These are phyloP conservation scores for Auricularia cornea DNA, from an alignment of 768 basidiomycete genomes.

Conservation along the genomic window DNA sequence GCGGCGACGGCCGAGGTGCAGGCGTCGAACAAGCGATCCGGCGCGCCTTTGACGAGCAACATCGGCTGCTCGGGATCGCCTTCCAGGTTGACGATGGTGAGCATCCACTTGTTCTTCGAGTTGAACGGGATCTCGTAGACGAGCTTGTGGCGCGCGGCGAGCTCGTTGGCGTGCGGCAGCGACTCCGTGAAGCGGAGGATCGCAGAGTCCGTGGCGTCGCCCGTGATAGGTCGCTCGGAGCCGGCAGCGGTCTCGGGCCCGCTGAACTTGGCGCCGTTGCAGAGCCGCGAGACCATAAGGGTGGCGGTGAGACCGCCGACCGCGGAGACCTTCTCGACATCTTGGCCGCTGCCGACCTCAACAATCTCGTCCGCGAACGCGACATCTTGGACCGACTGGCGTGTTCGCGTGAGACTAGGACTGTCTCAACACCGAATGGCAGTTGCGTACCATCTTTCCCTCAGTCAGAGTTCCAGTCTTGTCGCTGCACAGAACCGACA, in stretches of 20 bases:
- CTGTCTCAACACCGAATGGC: slow-evolving; percentile 11
- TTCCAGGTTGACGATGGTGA: slow-evolving; percentile 28
- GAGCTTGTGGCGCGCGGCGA: slow-evolving; percentile 16
- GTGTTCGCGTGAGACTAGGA: background rate
- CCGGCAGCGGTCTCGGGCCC: slow-evolving; percentile 19
- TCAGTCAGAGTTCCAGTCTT: slow-evolving; percentile 47
- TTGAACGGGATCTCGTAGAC: slow-evolving; percentile 36
- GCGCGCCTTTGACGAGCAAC: slow-evolving; percentile 51
- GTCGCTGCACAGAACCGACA: slow-evolving; percentile 46
- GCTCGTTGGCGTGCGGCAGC: slow-evolving; percentile 16
- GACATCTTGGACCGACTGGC: slow-evolving; percentile 34
- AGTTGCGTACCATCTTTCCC: slow-evolving; percentile 34
- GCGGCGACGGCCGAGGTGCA: slow-evolving; percentile 24
- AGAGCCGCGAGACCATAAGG: slow-evolving; percentile 41
- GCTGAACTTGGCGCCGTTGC: slow-evolving; percentile 50
- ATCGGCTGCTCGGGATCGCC: slow-evolving; percentile 15
- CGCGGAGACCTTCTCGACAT: background rate
- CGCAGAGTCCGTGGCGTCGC: slow-evolving; percentile 49
- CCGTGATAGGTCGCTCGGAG: slow-evolving; percentile 29
- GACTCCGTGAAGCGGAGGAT: slow-evolving; percentile 43
- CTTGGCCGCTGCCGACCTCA: slow-evolving; percentile 1
- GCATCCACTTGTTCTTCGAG: slow-evolving; percentile 53
- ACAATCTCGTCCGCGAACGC: slow-evolving; percentile 27
- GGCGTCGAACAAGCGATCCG: slow-evolving; percentile 40
- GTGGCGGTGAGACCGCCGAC: slow-evolving; percentile 22